Base-by-base conservation (phyloP, 306 rosid genomes). In the Rosa persica region DNA sequence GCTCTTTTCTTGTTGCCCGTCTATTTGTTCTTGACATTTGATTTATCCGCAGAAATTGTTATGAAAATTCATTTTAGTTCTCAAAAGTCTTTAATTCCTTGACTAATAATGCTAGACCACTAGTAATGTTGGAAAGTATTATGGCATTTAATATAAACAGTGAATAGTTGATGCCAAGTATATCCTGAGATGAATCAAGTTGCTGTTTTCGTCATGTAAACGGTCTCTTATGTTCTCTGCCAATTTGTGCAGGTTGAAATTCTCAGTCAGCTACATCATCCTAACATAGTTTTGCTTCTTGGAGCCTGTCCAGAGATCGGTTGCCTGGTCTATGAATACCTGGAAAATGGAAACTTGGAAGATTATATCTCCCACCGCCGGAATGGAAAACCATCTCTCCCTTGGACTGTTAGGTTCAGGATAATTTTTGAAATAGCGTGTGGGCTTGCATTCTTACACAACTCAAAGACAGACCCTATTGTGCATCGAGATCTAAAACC, bases 401-500 rank as follows among this genome's bases (percentile, higher is more conserved):
- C 98, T 60, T 95, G 98, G 98, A 89, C 83, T 72, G 52, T 65
- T 81, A 84, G 98, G 79, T 89, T 92, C 78, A 91, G 81, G 22
- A 87, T 89, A 57, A 83, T 76, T 80, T 89, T 89, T 77, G 97
- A 95, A 87, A 79, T 91, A 89, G 98, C 91, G 47, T 89, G 97
- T 70, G 98, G 93, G n/a, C 92, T 95, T 70, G 87, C 93, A 64
- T 92, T 88, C 87, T 80, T 92, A 83, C 98, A 95, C 85, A 88
- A 88, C 79, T 84, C 96, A 25, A 88, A 92, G 89, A 93, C 94
- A 54, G 96, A 91, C 70, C 90, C 98, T 38, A 86, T 92, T 51
- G 94, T 95, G 57, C 98, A 95, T 77, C 90, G 98, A 80, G 98
- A 95, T 85, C 74, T 95, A 70, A 95, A 95, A 86, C 98, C 98